Evolutionary conservation across 257 asterid genomes (phyloP), one percentile per base, ranked within the genome.

Genomic region (Capsicum baccatum): DNA sequence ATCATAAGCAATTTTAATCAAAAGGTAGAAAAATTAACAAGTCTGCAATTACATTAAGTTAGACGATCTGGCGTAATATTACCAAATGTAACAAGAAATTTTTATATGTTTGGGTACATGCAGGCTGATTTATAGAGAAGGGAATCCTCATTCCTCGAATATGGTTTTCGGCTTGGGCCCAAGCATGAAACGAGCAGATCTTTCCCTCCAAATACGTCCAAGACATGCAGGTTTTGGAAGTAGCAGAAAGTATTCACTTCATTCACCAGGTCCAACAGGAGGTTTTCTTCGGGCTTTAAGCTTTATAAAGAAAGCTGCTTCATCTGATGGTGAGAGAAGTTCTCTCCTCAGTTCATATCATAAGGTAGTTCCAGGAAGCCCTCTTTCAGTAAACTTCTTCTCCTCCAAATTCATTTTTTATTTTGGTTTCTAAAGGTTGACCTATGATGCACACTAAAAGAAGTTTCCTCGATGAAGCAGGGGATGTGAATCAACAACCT

Each of bases 161-260:
- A 84, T 62, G 59, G 85, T 80, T 57, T 71, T 59, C n/a, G 83
- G 81, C 79, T 62, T 92, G 69, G 91, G 85, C 47, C 66, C 88
- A 70, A 88, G 85, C 87, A 54, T 87, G 71, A 73, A 87, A 74
- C 84, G 64, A 74, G 56, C 90, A 4, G 97, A 92, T 81, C 89
- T 93, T 73, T 88, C 93, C 80, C 98, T 96, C 86, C 93, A 92
- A 79, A 87, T 94, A 83, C 98, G 98, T 85, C 95, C 96, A 73
- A 93, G 91, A 56, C 90, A 90, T 6, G 26, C 66, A 2, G 89
- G 84, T 12, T 80, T 89, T 42, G 86, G 89, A 39, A 85, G 17
- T 82, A 63, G 90, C 70, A 92, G 89, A 71, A 90, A 88, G 86
- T 86, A 82, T 62, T 73, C 86, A 74, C 86, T 68, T 78, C 85